These are phyloP conservation scores for Apiotrichum domesticum DNA, from an alignment of 1,284 basidiomycete genomes.

Conservation along the genomic window DNA sequence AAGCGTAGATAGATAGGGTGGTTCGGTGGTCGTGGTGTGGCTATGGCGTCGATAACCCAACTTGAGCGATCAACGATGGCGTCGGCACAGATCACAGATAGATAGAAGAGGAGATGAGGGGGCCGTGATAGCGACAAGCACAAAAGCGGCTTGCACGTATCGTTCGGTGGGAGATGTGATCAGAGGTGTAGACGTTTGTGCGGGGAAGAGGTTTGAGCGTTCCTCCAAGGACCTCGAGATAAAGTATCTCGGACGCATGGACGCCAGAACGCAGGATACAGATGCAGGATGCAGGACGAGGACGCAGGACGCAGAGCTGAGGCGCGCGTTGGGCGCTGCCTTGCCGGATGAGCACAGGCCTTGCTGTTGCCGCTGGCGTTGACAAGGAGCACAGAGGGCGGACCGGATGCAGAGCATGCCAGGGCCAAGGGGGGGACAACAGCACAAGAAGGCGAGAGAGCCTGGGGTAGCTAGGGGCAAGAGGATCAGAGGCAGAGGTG, in stretches of 20 bases:
- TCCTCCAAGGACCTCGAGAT: not conserved
- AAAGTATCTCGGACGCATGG: conserved; percentile 1
- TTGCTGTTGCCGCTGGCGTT: too few species aligned
- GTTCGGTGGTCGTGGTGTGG: too few species aligned
- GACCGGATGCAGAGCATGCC: too few species aligned
- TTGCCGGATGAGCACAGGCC: not conserved
- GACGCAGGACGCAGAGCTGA: too few species aligned
- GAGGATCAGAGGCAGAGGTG: not conserved
- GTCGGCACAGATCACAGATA: too few species aligned
- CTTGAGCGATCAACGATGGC: too few species aligned
- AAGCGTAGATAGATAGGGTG: too few species aligned
- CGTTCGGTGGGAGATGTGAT: not conserved
- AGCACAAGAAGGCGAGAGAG: too few species aligned
- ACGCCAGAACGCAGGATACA: not conserved
- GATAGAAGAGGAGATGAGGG: not conserved
- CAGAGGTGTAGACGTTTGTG: not conserved
- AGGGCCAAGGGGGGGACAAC: too few species aligned
- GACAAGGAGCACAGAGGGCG: too few species aligned
- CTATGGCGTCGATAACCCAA: too few species aligned
- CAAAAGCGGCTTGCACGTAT: not conserved
- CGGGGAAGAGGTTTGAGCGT: conserved; percentile 1
- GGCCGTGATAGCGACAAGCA: not conserved
- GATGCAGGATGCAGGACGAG: too few species aligned
- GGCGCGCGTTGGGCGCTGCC: not conserved
- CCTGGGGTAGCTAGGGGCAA: not conserved